Conservation (phyloP, 805 yeast genomes). For the Teunomyces lycoperdinae region DNA sequence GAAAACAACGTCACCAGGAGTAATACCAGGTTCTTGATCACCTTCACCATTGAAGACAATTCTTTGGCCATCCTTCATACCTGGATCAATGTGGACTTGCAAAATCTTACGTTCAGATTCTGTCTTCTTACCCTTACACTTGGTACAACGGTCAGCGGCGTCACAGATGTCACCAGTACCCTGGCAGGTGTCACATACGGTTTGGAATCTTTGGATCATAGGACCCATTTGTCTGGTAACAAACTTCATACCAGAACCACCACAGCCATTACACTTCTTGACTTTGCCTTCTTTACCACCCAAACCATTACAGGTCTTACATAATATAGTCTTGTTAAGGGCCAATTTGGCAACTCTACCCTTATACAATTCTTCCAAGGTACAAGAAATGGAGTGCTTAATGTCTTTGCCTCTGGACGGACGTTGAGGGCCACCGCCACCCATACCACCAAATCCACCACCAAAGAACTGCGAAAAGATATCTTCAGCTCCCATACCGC, state of each 20-base stretch:
- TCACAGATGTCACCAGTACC: constrained; percentile 90
- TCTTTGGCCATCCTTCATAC: constrained; percentile 93
- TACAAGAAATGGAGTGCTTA: constrained; percentile 79
- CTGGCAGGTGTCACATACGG: constrained; percentile 86
- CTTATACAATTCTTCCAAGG: constrained; percentile 89
- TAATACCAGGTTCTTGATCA: constrained; percentile 91
- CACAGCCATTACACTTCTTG: constrained; percentile 81
- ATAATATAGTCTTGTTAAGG: constrained; percentile 83
- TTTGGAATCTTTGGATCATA: constrained; percentile 96
- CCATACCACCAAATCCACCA: constrained; percentile 56
- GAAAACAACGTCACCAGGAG: constrained; percentile 96
- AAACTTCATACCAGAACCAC: constrained; percentile 88
- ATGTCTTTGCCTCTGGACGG: constrained; percentile 90
- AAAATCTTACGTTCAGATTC: constrained; percentile 84
- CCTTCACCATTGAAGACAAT: constrained; percentile 93
- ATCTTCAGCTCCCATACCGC: constrained; percentile 66
- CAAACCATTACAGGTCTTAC: constrained; percentile 86
- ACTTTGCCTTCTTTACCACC: constrained; percentile 95
- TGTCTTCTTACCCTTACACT: constrained; percentile 88
- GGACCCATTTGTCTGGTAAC: constrained; percentile 99
- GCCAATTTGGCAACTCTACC: constrained; percentile 95
- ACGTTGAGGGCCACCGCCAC: constrained; percentile 62
- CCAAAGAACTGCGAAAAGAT: constrained; percentile 80
- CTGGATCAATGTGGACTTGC: constrained; percentile 93
- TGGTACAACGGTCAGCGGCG: constrained; percentile 82